Evolutionary conservation across 1,284 basidiomycete species (phyloP).

Genomic region (Trichosporon sp.): DNA sequence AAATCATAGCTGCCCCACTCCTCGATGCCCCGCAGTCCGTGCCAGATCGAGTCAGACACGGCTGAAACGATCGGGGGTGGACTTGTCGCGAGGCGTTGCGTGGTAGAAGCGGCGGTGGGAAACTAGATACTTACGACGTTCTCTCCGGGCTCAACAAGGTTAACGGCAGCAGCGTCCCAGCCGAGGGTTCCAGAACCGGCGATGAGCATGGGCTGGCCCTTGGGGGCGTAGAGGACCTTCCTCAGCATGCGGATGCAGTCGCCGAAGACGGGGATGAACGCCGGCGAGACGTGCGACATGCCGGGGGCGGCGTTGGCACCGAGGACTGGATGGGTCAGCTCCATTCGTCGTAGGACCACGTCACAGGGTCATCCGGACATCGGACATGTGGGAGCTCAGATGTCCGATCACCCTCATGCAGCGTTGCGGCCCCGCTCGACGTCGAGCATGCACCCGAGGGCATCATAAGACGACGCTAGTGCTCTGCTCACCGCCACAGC

Average conservation of each 20-base stretch:
- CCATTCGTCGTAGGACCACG: background rate
- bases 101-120: background rate
- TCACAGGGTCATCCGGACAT: background rate
- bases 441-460: background rate
- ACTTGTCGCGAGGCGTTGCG: background rate
- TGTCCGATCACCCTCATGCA: background rate
- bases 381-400: background rate
- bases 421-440: background rate
- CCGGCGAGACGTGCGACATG: constrained; percentile 84
- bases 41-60: background rate
- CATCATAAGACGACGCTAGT: background rate
- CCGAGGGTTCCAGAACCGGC: constrained; percentile 93
- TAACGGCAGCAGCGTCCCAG: constrained; percentile 71
- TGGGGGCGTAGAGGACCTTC: constrained; percentile 68
- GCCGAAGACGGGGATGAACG: constrained; percentile 85
- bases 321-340: constrained; percentile 41
- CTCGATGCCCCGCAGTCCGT: background rate
- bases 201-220: constrained; percentile 78
- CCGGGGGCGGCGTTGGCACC: constrained; percentile 57
- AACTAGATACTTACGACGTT: constrained; percentile 56
- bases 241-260: constrained; percentile 84
- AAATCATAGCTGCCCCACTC: background rate
- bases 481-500: background rate
- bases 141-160: constrained; percentile 74
- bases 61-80: background rate